Evolutionary conservation across 2,329 filamentous ascomycete genomes (phyloP).

Genomic region (Pseudogymnoascus pannorum): DNA sequence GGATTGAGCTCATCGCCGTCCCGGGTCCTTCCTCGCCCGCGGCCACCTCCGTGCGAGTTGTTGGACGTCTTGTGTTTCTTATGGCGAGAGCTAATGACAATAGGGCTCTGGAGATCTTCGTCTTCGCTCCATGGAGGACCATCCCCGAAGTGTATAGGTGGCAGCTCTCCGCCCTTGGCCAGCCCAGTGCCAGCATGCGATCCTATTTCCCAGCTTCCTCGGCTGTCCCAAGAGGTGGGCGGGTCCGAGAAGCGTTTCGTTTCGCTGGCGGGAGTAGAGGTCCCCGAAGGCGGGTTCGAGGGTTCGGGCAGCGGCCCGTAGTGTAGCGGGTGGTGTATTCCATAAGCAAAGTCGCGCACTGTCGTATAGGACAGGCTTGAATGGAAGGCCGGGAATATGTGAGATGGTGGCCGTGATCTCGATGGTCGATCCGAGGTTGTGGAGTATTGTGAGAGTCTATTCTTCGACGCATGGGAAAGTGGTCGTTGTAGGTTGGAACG

Average conservation of each 20-base stretch:
- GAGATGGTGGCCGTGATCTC: slow-evolving; percentile 72
- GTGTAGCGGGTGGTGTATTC: slow-evolving; percentile 74
- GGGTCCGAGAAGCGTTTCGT: slow-evolving; percentile 71
- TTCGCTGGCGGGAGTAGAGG: slow-evolving; percentile 81
- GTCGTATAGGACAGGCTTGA: slow-evolving; percentile 82
- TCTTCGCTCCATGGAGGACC: slow-evolving; percentile 94
- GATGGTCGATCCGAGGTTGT: slow-evolving; percentile 54
- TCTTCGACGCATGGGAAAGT: slow-evolving; percentile 70
- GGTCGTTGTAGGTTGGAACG: slow-evolving; percentile 57
- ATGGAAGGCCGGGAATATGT: slow-evolving; percentile 74
- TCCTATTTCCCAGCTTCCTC: slow-evolving; percentile 49
- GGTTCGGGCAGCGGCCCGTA: slow-evolving; percentile 82
- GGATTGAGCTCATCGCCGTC: slow-evolving; percentile 36
- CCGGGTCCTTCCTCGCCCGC: slow-evolving; percentile 37
- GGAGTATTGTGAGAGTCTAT: slow-evolving; percentile 79
- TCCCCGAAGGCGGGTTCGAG: slow-evolving; percentile 61
- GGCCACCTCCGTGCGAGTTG: slow-evolving; percentile 35
- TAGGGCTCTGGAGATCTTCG: slow-evolving; percentile 84
- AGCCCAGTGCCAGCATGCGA: slow-evolving; percentile 37
- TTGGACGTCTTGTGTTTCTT: slow-evolving; percentile 74
- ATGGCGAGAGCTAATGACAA: slow-evolving; percentile 75
- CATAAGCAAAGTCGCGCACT: slow-evolving; percentile 94
- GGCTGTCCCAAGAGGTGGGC: slow-evolving; percentile 66
- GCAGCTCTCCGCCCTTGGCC: slow-evolving; percentile 61
- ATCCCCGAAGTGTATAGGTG: slow-evolving; percentile 76